A percentile compares a stretch with the other conserved stretches of the same genome.
Evolutionary conservation across 2,329 filamentous ascomycete genomes (phyloP).

Genomic region (Tolypocladium sp.): DNA sequence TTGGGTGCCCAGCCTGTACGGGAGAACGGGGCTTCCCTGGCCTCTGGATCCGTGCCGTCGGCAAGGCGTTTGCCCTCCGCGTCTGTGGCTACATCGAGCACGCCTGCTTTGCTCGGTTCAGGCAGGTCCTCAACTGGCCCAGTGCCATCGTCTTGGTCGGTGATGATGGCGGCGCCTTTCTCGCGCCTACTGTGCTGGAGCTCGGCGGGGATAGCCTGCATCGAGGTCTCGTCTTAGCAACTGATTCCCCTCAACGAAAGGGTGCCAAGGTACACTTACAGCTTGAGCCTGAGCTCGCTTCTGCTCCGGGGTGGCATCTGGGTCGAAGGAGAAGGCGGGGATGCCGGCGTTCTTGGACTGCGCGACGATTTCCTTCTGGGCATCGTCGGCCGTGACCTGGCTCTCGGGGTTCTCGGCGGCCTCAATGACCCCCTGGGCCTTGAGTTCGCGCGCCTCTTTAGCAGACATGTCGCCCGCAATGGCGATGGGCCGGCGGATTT

Average conservation of each 20-base stretch:
- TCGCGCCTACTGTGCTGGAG: conserved; percentile 26
- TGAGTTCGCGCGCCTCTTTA: conserved; percentile 51
- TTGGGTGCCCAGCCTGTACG: conserved; percentile 80
- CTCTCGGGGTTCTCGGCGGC: conserved; percentile 65
- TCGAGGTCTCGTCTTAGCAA: background rate
- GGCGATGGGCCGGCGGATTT: conserved; percentile 2
- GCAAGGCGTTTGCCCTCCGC: conserved; percentile 36
- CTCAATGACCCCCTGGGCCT: conserved; percentile 71
- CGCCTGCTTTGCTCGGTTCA: conserved; percentile 60
- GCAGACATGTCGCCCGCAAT: conserved; percentile 20
- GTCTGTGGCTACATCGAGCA: conserved; percentile 44
- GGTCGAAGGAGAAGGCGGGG: conserved; percentile 77
- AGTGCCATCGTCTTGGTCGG: conserved; percentile 68
- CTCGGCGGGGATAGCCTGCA: conserved; percentile 27
- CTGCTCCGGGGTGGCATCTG: conserved; percentile 71
- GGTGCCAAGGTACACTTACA: conserved; percentile 39
- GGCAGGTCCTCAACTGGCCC: conserved; percentile 69
- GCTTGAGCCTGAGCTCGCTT: conserved; percentile 73
- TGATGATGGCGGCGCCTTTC: conserved; percentile 62
- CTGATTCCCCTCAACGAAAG: conserved; percentile 10
- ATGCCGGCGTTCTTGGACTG: conserved; percentile 73
- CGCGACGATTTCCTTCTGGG: conserved; percentile 64
- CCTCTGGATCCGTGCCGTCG: conserved; percentile 42
- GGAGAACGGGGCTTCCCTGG: conserved; percentile 36
- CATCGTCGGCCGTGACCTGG: conserved; percentile 57